These are phyloP conservation scores for Trichoderma endophyticum DNA, from an alignment of 2,329 filamentous ascomycete genomes.

Conservation along the genomic window DNA sequence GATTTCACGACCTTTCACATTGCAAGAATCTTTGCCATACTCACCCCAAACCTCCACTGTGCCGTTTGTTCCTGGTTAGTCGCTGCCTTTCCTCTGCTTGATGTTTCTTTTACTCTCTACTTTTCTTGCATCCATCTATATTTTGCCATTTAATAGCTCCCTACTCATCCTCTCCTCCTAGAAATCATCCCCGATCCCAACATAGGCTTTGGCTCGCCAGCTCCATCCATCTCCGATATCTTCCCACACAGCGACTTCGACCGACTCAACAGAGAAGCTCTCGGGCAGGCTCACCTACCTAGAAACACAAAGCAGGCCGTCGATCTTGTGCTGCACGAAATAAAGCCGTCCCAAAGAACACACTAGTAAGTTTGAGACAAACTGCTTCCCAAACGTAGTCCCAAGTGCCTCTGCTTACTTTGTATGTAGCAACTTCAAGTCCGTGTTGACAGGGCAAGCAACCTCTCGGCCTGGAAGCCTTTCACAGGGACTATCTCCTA, in stretches of 20 bases:
- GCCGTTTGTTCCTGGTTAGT: conserved; percentile 70
- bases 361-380: conserved; percentile 53
- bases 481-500: conserved; percentile 46
- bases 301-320: conserved; percentile 68
- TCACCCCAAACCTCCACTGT: conserved; percentile 78
- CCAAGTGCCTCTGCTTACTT: not conserved
- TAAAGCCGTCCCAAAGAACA: conserved; percentile 68
- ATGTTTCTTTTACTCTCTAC: not conserved
- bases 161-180: conserved; percentile 30
- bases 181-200: conserved; percentile 65
- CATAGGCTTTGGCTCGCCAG: conserved; percentile 54
- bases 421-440: conserved; percentile 50
- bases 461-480: conserved; percentile 29
- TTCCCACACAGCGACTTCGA: conserved; percentile 58
- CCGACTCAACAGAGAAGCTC: conserved; percentile 68
- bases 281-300: conserved; percentile 55
- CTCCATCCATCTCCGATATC: conserved; percentile 48
- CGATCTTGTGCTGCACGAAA: conserved; percentile 69
- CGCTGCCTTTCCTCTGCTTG: not conserved
- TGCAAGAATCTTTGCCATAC: conserved; percentile 77
- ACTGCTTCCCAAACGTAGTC: conserved; percentile 25
- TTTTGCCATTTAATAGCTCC: not conserved
- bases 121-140: not conserved
- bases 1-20: conserved; percentile 51
- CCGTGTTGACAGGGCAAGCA: conserved; percentile 26